These are phyloP conservation scores for Multifurca ochricompacta DNA, from an alignment of 768 basidiomycete genomes.

Conservation along the genomic window DNA sequence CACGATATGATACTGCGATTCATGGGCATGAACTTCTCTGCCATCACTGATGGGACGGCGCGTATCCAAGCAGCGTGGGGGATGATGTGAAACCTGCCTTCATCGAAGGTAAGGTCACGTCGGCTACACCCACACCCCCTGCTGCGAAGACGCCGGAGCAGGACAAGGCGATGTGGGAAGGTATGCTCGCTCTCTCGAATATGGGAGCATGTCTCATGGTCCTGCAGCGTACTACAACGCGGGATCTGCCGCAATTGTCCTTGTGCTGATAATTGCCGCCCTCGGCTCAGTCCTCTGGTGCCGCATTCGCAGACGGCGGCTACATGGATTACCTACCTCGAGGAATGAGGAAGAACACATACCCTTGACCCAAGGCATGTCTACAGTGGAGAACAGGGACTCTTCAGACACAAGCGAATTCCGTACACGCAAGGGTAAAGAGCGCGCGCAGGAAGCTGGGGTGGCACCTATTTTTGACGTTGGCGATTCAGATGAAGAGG, in stretches of 20 bases:
- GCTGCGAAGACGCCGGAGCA: constrained; percentile 63
- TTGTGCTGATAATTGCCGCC: constrained; percentile 59
- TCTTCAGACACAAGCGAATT: constrained; percentile 12
- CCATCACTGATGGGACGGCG: constrained; percentile 73
- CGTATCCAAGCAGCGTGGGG: constrained; percentile 74
- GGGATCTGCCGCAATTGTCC: constrained; percentile 78
- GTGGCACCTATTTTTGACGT: constrained; percentile 38
- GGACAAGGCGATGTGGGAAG: constrained; percentile 87
- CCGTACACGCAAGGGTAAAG: constrained; percentile 30
- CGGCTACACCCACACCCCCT: constrained; percentile 31
- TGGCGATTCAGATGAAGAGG: constrained; percentile 41
- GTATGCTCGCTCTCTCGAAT: constrained; percentile 33
- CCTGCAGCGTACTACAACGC: constrained; percentile 86
- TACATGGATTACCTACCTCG: constrained; percentile 34
- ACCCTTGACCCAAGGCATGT: constrained; percentile 43
- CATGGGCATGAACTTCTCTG: constrained; percentile 84
- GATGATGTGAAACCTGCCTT: constrained; percentile 59
- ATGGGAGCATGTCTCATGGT: background rate
- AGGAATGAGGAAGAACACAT: constrained; percentile 57
- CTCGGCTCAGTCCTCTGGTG: constrained; percentile 79
- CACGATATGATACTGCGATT: constrained; percentile 99
- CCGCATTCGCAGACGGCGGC: constrained; percentile 44
- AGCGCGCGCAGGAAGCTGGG: constrained; percentile 26
- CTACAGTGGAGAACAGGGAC: constrained; percentile 22
- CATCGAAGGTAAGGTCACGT: constrained; percentile 35